These are phyloP conservation scores for Teunomyces panamensis DNA, from an alignment of 805 yeast genomes.

Conservation along the genomic window DNA sequence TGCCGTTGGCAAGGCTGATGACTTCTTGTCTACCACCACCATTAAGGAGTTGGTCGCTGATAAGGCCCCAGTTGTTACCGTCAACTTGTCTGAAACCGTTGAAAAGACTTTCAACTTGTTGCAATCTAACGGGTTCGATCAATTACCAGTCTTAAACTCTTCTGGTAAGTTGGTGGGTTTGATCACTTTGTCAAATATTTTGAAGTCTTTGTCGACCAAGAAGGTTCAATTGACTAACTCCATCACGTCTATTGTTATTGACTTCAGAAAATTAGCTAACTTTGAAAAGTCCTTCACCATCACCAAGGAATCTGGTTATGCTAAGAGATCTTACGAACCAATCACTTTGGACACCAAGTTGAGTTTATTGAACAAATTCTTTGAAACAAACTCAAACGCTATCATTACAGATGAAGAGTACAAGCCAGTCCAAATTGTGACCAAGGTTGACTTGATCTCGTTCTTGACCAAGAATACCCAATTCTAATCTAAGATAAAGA, in stretches of 20 bases:
- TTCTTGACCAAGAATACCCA: constrained; percentile 38
- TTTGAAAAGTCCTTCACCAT: constrained; percentile 63
- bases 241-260: constrained; percentile 60
- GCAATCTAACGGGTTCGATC: constrained; percentile 78
- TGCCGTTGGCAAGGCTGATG: constrained; percentile 41
- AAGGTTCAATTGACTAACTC: constrained; percentile 54
- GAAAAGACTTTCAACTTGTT: constrained; percentile 65
- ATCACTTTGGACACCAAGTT: constrained; percentile 66
- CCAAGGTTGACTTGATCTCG: constrained; percentile 79
- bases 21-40: constrained; percentile 40
- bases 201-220: constrained; percentile 64
- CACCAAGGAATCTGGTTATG: constrained; percentile 50
- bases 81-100: constrained; percentile 56
- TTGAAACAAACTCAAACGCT: constrained; percentile 82
- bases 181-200: constrained; percentile 69
- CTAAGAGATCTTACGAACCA: constrained; percentile 63
- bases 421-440: constrained; percentile 79
- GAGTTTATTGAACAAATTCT: constrained; percentile 68
- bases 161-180: constrained; percentile 68
- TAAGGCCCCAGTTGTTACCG: constrained; percentile 78
- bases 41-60: constrained; percentile 61
- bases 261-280: constrained; percentile 70
- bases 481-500: constrained; percentile 6
- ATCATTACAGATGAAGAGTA: constrained; percentile 69
- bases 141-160: constrained; percentile 68